phyloP scores from a whole-genome alignment of 1,284 basidiomycete species.

The Papiliotrema nemorosa region DNA sequence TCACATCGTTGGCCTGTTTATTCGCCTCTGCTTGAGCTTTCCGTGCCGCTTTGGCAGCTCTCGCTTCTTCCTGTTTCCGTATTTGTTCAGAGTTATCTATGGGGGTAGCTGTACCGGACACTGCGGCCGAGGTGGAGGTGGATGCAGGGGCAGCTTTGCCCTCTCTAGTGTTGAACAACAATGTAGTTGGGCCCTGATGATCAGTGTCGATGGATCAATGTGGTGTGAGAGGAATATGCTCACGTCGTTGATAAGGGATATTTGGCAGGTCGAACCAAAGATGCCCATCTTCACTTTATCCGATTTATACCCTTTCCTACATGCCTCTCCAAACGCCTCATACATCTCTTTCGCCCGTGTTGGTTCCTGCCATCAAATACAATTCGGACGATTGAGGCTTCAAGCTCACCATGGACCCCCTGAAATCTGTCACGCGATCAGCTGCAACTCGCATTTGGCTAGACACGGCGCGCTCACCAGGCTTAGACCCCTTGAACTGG shows the following conservation, averaged over 20 bases:
- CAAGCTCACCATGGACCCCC: conserved; percentile 72
- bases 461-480: conserved; percentile 17
- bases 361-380: neutral
- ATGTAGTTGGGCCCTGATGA: conserved; percentile 28
- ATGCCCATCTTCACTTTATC: conserved; percentile 81
- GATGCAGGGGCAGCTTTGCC: neutral
- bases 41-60: conserved; percentile 1
- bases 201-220: neutral
- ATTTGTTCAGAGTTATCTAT: neutral
- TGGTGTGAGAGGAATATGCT: neutral
- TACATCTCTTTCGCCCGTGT: conserved; percentile 64
- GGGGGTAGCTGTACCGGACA: neutral
- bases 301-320: conserved; percentile 62
- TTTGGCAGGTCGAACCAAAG: conserved; percentile 92
- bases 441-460: neutral
- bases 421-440: conserved; percentile 62
- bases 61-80: conserved; percentile 1
- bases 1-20: neutral
- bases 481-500: conserved; percentile 84
- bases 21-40: conserved; percentile 1
- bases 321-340: conserved; percentile 63
- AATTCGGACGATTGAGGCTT: neutral
- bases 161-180: conserved; percentile 16
- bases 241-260: conserved; percentile 78
- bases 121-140: neutral